These are phyloP conservation scores for Mycena metata DNA, from an alignment of 768 basidiomycete genomes.

Conservation along the genomic window DNA sequence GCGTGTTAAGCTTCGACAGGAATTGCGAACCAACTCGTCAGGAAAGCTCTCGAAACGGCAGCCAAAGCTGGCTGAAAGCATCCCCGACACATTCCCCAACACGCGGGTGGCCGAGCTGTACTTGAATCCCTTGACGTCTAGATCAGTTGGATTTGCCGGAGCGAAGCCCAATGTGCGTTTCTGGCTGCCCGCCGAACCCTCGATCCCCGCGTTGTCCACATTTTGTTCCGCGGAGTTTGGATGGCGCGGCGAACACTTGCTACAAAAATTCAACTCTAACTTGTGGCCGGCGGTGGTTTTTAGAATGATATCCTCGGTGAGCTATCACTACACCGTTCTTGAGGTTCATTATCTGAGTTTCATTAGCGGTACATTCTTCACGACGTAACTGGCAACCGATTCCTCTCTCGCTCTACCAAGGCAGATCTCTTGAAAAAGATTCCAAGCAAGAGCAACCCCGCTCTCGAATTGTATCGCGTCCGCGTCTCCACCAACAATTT, in stretches of 20 bases:
- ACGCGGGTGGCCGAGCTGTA: too few relatives aligned
- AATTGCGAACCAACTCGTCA: not conserved
- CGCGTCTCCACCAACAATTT: constrained; percentile 7
- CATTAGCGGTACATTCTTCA: not conserved
- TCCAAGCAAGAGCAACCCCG: not conserved
- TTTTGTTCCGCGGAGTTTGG: not conserved
- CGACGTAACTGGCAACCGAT: not conserved
- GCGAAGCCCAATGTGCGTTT: not conserved
- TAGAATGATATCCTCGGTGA: constrained; percentile 5
- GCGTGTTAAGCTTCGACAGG: not conserved
- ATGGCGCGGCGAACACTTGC: not conserved
- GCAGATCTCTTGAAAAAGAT: not conserved
- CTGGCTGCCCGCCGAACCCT: not conserved
- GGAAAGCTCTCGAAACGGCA: too few relatives aligned
- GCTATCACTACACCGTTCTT: too few relatives aligned
- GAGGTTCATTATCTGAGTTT: not conserved
- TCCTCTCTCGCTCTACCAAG: not conserved
- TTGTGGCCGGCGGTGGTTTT: not conserved
- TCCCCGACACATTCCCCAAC: too few relatives aligned
- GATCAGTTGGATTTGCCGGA: too few relatives aligned
- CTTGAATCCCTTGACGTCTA: too few relatives aligned
- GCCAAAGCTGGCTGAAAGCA: too few relatives aligned
- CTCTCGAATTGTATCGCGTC: constrained; percentile 5
- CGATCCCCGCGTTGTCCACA: not conserved
- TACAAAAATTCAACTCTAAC: not conserved